Base-by-base conservation (phyloP, 2,329 filamentous ascomycete species). In the Arthroderma sp. region DNA sequence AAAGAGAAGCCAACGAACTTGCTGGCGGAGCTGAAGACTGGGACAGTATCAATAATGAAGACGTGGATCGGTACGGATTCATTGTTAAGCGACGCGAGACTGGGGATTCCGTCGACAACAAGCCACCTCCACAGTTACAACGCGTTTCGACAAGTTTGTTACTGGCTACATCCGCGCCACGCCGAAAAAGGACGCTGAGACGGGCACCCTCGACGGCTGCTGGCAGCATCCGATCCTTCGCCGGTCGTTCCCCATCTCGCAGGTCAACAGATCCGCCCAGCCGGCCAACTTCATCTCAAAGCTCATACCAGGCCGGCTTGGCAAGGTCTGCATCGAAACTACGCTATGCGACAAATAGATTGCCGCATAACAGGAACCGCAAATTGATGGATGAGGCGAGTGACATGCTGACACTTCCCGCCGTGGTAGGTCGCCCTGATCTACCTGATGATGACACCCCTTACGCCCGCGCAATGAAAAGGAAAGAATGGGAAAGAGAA, bases 61-160 rank as follows among this genome's bases (percentile, higher is more conserved):
- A 79, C 49, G 75, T 81, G 3, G 78, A 81, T 57, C 68, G 78
- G 47, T 81, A 81, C 56, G 78, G 78, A 6, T 81, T 81, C 60
- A 81, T 81, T 48, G 57, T 71, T 9, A 65, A 67, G 58, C 52
- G 50, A 29, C 50, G 50, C n/a, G 47, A 56, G 4, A 50, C 47
- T 0, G 52, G 50, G 8, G 57, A 60, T 42, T 53, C 56, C 15
- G 50, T 54, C 4, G 56, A 62, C 6, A 49, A 53, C 11, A 55
- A 55, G 6, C 61, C 64, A 6, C 65, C 59, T 29, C 61, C 62
- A 46, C 61, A 62, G 4, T 64, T 80, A 28, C 75, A 78, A 50
- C 67, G 78, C 15, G 74, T 80, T 10, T 74, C 76, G 1, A 80
- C 77, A 1, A 71, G 72, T 36, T 63, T 81, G 36, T 67, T 74